Evolutionary conservation across 257 asterid species (phyloP).

Genomic region (Henckelia pumila): DNA sequence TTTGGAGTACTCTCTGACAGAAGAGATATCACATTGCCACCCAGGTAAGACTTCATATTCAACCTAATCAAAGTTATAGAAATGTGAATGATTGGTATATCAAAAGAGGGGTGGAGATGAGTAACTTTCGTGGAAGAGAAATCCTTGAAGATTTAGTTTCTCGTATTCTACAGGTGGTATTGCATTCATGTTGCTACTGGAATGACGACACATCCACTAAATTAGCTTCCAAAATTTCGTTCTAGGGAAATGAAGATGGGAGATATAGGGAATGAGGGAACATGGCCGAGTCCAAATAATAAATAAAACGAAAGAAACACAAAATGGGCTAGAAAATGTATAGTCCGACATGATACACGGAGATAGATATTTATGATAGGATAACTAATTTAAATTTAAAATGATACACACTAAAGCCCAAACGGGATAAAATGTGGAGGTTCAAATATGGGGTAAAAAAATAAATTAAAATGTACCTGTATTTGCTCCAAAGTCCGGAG

Average conservation of each 20-base stretch:
- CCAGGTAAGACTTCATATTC: constrained; percentile 90
- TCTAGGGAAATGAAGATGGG: neutral
- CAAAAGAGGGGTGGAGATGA: neutral
- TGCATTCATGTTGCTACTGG: neutral
- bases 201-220: neutral
- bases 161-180: neutral
- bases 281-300: neutral
- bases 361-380: neutral
- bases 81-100: constrained; percentile 8
- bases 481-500: constrained; percentile 68
- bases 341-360: neutral
- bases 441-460: neutral
- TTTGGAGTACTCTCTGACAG: constrained; percentile 74
- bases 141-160: neutral
- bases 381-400: neutral
- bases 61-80: constrained; percentile 42
- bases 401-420: neutral
- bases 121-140: neutral
- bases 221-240: neutral
- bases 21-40: constrained; percentile 80
- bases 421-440: neutral
- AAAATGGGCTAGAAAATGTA: neutral
- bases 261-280: neutral
- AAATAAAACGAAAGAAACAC: neutral
- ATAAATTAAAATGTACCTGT: constrained; percentile 42